These are phyloP conservation scores for Auriculariales sp. DNA, from an alignment of 768 basidiomycete species.

Conservation along the genomic window DNA sequence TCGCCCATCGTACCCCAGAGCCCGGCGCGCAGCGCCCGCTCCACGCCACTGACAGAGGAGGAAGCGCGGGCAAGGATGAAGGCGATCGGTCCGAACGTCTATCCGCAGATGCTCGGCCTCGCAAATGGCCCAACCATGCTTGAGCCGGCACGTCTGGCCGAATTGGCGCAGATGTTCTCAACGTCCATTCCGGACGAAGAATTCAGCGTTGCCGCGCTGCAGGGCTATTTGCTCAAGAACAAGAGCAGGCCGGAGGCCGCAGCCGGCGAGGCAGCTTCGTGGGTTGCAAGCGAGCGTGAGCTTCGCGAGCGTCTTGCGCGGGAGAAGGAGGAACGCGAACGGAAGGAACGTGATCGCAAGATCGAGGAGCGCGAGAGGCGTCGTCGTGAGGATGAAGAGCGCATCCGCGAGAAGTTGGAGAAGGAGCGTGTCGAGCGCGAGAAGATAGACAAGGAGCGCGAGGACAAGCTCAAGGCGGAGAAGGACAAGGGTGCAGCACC, in stretches of 20 bases:
- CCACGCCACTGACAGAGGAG: not conserved
- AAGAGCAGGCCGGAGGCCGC: constrained; percentile 72
- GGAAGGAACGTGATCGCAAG: constrained; percentile 34
- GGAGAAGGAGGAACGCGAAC: constrained; percentile 59
- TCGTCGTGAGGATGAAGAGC: constrained; percentile 5
- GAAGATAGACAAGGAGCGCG: constrained; percentile 9
- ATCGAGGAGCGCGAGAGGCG: constrained; percentile 11
- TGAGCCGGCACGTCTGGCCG: constrained; percentile 44
- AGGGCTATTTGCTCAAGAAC: constrained; percentile 78
- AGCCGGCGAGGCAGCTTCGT: constrained; percentile 46
- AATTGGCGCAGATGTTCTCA: constrained; percentile 66
- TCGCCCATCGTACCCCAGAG: not conserved
- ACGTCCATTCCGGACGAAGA: constrained; percentile 72
- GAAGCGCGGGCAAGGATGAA: not conserved
- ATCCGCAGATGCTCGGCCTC: not conserved
- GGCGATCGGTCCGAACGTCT: not conserved
- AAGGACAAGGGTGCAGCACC: constrained; percentile 9
- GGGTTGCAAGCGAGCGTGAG: constrained; percentile 65
- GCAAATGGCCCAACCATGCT: constrained; percentile 16
- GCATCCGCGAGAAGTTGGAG: constrained; percentile 31
- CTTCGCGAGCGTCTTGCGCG: constrained; percentile 57
- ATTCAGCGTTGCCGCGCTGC: constrained; percentile 80
- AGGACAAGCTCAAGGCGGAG: constrained; percentile 12
- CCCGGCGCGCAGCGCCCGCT: not conserved
- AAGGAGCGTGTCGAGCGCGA: constrained; percentile 34